Evolutionary conservation across 2,329 filamentous ascomycete genomes (phyloP).

Genomic region (Sclerotinia glacialis): DNA sequence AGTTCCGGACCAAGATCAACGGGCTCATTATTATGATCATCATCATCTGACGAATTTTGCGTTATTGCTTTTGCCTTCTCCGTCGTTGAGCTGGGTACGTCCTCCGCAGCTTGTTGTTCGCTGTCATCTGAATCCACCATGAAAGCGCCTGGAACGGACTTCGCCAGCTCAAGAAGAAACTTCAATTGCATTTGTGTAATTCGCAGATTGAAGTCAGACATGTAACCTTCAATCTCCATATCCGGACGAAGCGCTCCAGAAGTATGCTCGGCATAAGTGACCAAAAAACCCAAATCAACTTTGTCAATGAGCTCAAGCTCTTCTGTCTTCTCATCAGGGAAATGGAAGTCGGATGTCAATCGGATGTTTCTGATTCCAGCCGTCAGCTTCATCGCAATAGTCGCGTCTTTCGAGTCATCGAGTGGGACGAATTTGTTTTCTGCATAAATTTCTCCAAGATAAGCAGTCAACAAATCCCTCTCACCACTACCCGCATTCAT

Average conservation of each 20-base stretch:
- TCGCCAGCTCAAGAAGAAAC: constrained; percentile 82
- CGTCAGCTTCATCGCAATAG: constrained; percentile 83
- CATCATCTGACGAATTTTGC: constrained; percentile 24
- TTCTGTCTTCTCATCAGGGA: constrained; percentile 67
- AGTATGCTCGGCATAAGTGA: constrained; percentile 87
- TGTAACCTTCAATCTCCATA: constrained; percentile 82
- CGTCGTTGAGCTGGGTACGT: constrained; percentile 57
- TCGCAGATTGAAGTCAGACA: constrained; percentile 89
- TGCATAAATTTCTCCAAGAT: constrained; percentile 94
- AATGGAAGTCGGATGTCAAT: constrained; percentile 86
- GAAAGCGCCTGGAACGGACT: constrained; percentile 85
- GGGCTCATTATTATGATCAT: constrained; percentile 43
- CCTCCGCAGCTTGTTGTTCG: constrained; percentile 70
- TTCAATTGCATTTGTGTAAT: constrained; percentile 89
- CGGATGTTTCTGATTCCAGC: constrained; percentile 90
- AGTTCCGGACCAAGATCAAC: constrained; percentile 68
- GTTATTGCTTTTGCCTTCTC: constrained; percentile 32
- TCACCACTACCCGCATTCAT: constrained; percentile 66
- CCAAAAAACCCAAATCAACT: constrained; percentile 87
- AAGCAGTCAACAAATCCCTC: constrained; percentile 84
- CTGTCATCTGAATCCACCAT: constrained; percentile 67
- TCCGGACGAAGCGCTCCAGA: constrained; percentile 77
- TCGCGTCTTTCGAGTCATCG: constrained; percentile 69
- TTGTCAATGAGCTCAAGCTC: constrained; percentile 96
- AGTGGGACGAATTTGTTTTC: constrained; percentile 88